These are phyloP conservation scores for Nannochloropsis gaditana DNA, from an alignment of 108 stramenopile genomes.

Conservation along the genomic window DNA sequence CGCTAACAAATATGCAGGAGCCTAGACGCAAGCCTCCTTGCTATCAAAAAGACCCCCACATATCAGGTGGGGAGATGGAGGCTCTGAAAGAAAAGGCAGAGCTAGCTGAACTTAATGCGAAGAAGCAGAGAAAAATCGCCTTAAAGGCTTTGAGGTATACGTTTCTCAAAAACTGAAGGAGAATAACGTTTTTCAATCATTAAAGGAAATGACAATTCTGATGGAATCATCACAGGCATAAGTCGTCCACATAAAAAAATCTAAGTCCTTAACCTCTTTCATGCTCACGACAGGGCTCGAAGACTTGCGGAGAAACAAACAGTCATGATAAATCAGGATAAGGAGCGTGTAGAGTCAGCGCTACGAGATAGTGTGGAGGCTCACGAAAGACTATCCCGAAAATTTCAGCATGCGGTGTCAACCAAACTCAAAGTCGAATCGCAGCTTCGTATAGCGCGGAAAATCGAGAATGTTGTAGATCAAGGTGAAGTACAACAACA, in stretches of 20 bases:
- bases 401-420: background rate
- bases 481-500: background rate
- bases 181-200: too few species aligned
- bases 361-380: background rate
- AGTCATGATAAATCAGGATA: background rate
- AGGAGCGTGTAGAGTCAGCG: background rate
- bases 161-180: too few species aligned
- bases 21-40: background rate
- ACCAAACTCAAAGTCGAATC: background rate
- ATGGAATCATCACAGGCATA: too few species aligned
- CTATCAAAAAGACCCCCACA: background rate
- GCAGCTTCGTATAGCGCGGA: background rate
- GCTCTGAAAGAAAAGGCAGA: background rate
- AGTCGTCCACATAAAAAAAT: too few species aligned
- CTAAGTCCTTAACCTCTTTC: too few species aligned
- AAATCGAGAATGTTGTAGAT: too few species aligned
- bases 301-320: slow-evolving; percentile 2
- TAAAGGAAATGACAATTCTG: too few species aligned
- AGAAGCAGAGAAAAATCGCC: background rate
- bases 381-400: background rate
- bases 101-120: background rate
- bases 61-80: background rate
- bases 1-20: background rate
- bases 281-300: background rate
- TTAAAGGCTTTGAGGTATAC: slow-evolving; percentile 15